phyloP scores from a whole-genome alignment of 169 alveolate species.

The Toxoplasma gondii region DNA sequence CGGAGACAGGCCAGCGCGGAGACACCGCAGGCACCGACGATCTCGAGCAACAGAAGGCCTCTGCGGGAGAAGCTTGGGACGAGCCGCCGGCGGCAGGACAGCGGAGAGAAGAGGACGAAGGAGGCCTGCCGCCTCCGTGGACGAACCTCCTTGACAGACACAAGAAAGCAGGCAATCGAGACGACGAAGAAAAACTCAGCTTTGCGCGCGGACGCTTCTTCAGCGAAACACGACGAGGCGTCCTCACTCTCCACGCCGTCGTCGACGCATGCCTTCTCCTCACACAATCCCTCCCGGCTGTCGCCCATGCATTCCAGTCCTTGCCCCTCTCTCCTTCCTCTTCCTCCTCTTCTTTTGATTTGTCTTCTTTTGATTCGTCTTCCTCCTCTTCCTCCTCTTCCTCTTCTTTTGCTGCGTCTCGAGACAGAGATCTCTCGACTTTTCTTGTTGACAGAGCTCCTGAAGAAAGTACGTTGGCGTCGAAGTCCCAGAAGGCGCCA shows the following conservation, averaged over 20 bases:
- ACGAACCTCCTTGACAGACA: neutral
- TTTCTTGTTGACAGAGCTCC: too few species aligned
- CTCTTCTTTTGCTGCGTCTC: neutral
- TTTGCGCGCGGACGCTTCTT: neutral
- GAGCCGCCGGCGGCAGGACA: too few species aligned
- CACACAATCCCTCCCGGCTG: neutral
- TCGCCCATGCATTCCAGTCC: neutral
- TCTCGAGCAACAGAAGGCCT: too few species aligned
- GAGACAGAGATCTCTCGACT: neutral
- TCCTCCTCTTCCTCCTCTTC: too few species aligned
- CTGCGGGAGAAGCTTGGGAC: too few species aligned
- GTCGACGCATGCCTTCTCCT: neutral
- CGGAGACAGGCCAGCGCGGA: neutral
- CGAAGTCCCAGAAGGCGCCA: neutral
- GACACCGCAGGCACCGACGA: neutral
- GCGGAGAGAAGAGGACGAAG: too few species aligned
- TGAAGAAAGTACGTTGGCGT: too few species aligned
- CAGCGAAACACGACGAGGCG: neutral
- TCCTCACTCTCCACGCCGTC: neutral
- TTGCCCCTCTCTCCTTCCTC: neutral
- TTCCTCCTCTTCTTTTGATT: too few species aligned
- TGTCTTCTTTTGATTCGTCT: too few species aligned
- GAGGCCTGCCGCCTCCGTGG: neutral
- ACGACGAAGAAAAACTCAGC: neutral
- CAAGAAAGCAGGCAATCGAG: neutral